Evolutionary conservation across 2,329 filamentous ascomycete species (phyloP), one percentile per base, ranked within the genome.

Genomic region (Paraphoma chrysanthemicola): DNA sequence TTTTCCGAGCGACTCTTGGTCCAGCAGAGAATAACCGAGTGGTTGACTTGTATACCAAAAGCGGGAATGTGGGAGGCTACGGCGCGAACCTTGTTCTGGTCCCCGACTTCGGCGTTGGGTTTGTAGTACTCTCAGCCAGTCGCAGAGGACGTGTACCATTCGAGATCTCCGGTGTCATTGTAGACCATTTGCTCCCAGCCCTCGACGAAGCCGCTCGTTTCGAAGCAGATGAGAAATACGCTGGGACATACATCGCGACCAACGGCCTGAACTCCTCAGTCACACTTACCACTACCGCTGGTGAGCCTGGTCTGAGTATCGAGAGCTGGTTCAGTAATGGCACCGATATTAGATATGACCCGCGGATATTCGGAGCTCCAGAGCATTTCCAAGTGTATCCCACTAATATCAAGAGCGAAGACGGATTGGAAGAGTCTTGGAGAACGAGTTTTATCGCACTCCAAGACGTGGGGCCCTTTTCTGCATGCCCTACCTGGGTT

Each of bases 21-120:
- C 28, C 51, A 11, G 14, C 52, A 9, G 23, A 61, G 33, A 29
- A 53, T 43, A 60, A 60, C 23, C 58, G 51, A 14, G 45, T 59
- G 2, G 63, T 74, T 7, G 74, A 79, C 57, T 12, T 80, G 1
- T 81, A 80, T 56, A 77, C 76, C 29, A 82, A 83, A 63, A 63
- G 72, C 2, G 78, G 81, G 6, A 73, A 79, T 54, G 67, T 80
- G 9, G 74, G 77, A 28, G 59, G 64, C 38, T 82, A 80, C 56
- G 73, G 72, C 16, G 70, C 73, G 1, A 68, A 76, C 8, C 51
- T 83, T 0, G 74, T 74, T 1, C 63, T 83, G 5, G 57, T 82
- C 3, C 80, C 79, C 0, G 79, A 82, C 54, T 80, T 75, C 47
- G 72, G 78, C 46, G 67, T 79, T 12, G 80, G 80, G 0, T 78